Conservation (phyloP, 1,284 basidiomycete genomes). For the Anthracocystis setariae region DNA sequence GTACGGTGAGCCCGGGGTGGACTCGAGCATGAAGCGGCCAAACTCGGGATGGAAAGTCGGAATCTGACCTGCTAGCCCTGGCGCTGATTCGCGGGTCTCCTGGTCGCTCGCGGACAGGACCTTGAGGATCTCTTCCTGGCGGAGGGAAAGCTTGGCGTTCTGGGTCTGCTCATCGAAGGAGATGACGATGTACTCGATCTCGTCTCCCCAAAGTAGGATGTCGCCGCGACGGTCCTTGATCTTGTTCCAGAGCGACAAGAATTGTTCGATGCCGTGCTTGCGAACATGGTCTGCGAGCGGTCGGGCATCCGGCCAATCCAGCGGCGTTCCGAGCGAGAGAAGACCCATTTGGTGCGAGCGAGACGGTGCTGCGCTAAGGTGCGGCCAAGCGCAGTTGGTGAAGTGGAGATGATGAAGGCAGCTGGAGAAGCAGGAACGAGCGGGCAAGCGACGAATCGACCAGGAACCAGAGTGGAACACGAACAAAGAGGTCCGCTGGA, state of each 20-base stretch:
- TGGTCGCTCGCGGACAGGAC: slow-evolving; percentile 72
- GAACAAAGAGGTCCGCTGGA: background rate
- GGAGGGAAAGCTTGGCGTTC: slow-evolving; percentile 86
- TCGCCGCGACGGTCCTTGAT: slow-evolving; percentile 93
- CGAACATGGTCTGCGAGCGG: slow-evolving; percentile 83
- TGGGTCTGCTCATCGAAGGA: slow-evolving; percentile 81
- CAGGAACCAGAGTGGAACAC: background rate
- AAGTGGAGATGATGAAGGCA: background rate
- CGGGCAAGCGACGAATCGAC: too few relatives aligned
- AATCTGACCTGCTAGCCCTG: slow-evolving; percentile 74
- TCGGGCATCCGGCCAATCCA: slow-evolving; percentile 90
- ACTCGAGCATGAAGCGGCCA: slow-evolving; percentile 98
- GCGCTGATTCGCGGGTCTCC: slow-evolving; percentile 74
- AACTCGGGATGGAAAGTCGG: slow-evolving; percentile 99
- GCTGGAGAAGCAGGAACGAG: slow-evolving; percentile 1
- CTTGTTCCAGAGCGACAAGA: slow-evolving; percentile 89
- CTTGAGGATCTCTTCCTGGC: slow-evolving; percentile 91
- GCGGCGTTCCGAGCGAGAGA: slow-evolving; percentile 90
- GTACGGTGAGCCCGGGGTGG: slow-evolving; percentile 94
- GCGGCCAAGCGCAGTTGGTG: background rate
- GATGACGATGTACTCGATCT: slow-evolving; percentile 98
- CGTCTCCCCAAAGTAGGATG: slow-evolving; percentile 97
- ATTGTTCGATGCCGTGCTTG: slow-evolving; percentile 92
- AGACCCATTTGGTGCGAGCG: slow-evolving; percentile 81
- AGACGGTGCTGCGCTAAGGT: background rate